Conservation (phyloP, 2,329 filamentous ascomycete genomes). For the Meredithiella fracta region DNA sequence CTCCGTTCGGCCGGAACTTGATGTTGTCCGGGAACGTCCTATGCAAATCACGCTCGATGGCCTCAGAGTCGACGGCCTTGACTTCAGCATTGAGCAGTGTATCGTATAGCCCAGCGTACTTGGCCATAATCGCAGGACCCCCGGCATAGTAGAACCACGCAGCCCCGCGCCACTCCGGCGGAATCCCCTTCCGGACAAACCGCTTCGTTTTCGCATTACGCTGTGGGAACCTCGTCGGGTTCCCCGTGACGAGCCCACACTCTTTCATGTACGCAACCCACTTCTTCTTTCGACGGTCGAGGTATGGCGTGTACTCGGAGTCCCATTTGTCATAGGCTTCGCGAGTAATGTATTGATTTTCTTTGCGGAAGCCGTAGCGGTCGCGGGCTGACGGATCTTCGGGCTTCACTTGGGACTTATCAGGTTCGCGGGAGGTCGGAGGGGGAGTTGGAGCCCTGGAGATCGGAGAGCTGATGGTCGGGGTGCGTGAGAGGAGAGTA, state of each 20-base stretch:
- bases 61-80: slow-evolving; percentile 61
- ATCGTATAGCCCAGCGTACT: slow-evolving; percentile 62
- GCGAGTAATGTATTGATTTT: slow-evolving; percentile 58
- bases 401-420: slow-evolving; percentile 22
- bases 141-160: slow-evolving; percentile 96
- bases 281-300: slow-evolving; percentile 60
- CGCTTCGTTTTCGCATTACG: slow-evolving; percentile 72
- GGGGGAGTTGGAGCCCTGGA: slow-evolving; percentile 14
- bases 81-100: slow-evolving; percentile 48
- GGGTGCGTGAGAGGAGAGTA: slow-evolving; percentile 9
- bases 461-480: slow-evolving; percentile 13
- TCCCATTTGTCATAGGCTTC: slow-evolving; percentile 76
- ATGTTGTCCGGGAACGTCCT: slow-evolving; percentile 91
- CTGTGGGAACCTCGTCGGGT: slow-evolving; percentile 62
- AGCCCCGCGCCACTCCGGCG: slow-evolving; percentile 82
- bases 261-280: slow-evolving; percentile 68
- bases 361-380: slow-evolving; percentile 84
- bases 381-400: slow-evolving; percentile 46
- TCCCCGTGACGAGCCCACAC: slow-evolving; percentile 52
- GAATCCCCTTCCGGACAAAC: slow-evolving; percentile 84
- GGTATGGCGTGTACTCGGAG: slow-evolving; percentile 53
- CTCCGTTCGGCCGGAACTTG: slow-evolving; percentile 56
- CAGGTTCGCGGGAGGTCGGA: slow-evolving; percentile 18
- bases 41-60: slow-evolving; percentile 85
- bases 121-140: slow-evolving; percentile 60